Conservation (phyloP, 2,329 filamentous ascomycete genomes). For the Helicocarpus griseus region DNA sequence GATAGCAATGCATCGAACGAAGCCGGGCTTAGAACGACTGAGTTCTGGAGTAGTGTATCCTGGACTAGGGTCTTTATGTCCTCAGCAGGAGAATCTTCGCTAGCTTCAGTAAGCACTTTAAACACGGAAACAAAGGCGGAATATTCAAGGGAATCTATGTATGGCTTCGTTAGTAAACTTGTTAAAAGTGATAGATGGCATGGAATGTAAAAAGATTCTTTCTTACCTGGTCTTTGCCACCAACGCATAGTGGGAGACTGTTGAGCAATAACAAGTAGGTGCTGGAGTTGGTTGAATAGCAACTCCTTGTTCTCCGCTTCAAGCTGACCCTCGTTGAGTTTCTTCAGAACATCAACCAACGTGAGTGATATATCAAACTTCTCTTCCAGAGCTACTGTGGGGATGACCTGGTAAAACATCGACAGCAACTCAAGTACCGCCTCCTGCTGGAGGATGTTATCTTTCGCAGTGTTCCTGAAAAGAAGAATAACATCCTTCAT, state of each 20-base stretch:
- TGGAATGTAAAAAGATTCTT: background rate
- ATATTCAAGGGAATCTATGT: conserved; percentile 28
- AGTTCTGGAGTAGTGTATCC: conserved; percentile 28
- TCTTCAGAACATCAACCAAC: conserved; percentile 58
- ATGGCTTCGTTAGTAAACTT: conserved; percentile 7
- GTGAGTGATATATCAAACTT: conserved; percentile 80
- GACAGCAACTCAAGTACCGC: conserved; percentile 67
- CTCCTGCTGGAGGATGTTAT: conserved; percentile 66
- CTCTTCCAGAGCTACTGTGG: conserved; percentile 67
- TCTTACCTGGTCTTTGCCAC: conserved; percentile 62
- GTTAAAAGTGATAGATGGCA: conserved; percentile 10
- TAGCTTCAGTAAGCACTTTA: conserved; percentile 26
- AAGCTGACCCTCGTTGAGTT: conserved; percentile 41
- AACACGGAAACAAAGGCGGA: conserved; percentile 33
- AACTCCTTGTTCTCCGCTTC: conserved; percentile 46
- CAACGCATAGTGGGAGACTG: conserved; percentile 79
- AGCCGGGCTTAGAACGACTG: conserved; percentile 22
- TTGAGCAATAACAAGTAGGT: conserved; percentile 69
- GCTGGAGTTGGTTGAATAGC: conserved; percentile 64
- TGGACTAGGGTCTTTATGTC: conserved; percentile 26
- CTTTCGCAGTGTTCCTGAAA: conserved; percentile 59
- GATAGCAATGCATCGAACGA: conserved; percentile 30
- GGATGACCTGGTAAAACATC: conserved; percentile 76
- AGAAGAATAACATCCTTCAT: conserved; percentile 70
- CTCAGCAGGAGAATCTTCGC: conserved; percentile 22